phyloP scores from a whole-genome alignment of 23 red algal genomes.

The Chondrus crispus region DNA sequence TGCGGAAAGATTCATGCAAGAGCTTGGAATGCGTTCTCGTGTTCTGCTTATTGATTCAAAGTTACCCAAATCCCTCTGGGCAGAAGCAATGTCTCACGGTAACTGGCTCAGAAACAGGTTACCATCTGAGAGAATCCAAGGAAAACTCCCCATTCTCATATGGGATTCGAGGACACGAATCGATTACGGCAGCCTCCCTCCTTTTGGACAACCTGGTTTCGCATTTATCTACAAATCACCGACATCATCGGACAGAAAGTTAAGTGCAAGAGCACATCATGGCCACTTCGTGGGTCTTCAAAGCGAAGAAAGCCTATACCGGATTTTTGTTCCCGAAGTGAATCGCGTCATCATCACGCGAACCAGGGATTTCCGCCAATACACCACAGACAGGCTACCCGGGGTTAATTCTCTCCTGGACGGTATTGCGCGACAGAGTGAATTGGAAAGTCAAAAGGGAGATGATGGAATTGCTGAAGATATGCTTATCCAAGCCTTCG shows the following conservation, averaged over 20 bases:
- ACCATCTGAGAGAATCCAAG: neutral
- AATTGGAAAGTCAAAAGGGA: neutral
- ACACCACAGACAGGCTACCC: neutral
- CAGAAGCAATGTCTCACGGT: neutral
- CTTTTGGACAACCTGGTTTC: neutral
- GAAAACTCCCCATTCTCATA: neutral
- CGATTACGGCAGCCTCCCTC: neutral
- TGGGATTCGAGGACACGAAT: neutral
- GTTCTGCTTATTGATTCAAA: neutral
- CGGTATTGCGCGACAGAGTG: neutral
- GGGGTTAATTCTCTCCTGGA: neutral
- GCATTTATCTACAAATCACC: neutral
- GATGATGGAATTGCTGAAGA: neutral
- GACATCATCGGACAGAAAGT: neutral
- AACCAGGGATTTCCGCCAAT: neutral
- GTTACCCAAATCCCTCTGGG: neutral
- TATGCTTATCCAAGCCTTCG: neutral
- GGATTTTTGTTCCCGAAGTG: neutral
- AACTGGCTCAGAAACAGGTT: neutral
- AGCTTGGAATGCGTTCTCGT: neutral
- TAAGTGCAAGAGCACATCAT: neutral
- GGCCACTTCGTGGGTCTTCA: neutral
- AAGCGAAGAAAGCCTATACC: neutral
- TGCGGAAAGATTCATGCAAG: neutral
- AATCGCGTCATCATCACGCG: neutral